Evolutionary conservation across 768 basidiomycete genomes (phyloP), one percentile per base, ranked within the genome.

Genomic region (Tubosaeta sp.): DNA sequence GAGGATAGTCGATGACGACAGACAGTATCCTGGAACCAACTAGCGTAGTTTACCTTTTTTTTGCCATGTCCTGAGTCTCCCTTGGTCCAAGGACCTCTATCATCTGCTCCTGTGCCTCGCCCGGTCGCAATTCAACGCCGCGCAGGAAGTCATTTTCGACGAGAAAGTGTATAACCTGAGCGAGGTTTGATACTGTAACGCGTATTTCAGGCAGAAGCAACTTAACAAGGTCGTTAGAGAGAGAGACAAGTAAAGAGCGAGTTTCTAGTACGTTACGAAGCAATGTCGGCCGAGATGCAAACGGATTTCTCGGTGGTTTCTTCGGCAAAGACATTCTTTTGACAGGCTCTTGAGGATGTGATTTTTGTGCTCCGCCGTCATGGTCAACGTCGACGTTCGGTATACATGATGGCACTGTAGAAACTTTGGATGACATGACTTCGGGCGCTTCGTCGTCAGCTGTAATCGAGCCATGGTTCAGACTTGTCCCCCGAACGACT

Each of bases 131-230:
- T 67, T 97, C 95, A 2, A 95, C 91, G 29, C 80, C 80, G 42
- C 76, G 73, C 33, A 97, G 71, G 70, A 95, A 92, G 63, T 93
- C 85, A 57, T 97, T 97, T 55, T 89, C 88, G 1, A 91, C 92
- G 16, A 95, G 68, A 68, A 97, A 97, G 29, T 80, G 83, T 57
- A 97, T 90, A 5, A 90, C 91, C 67, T 97, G 95, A 0, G 93
- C 93, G 5, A 97, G 76, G 67, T 94, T 94, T 2, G 92, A 95
- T 5, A 94, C 79, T 0, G 94, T 95, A 57, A 89, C 77, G 27
- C 86, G 82, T 35, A 95, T 93, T 65, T 95, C 93, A 12, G 87
- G 89, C 17, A 86, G 73, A 5, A 97, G 76, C 12, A 97, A 72
- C 90, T 94, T 60, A 17, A 57, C 22, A 47, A 43, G 11, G 49